phyloP scores from a whole-genome alignment of 2,329 filamentous ascomycete genomes.

The Xylariales sp. region DNA sequence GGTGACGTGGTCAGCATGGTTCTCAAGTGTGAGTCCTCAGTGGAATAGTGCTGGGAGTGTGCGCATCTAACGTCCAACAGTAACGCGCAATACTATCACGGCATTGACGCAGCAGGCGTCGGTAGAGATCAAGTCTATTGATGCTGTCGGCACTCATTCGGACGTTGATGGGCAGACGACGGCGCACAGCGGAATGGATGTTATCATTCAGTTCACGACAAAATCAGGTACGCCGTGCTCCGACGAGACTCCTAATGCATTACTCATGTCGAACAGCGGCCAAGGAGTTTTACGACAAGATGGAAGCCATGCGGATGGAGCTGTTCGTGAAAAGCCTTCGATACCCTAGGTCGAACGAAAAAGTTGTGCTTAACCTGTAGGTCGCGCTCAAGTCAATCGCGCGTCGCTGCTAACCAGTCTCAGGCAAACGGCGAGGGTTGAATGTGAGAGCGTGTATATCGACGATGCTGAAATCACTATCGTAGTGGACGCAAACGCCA shows the following conservation, averaged over 20 bases:
- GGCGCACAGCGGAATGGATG: constrained; percentile 17
- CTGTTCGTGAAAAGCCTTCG: constrained; percentile 36
- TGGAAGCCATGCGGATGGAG: constrained; percentile 39
- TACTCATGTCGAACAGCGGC: constrained; percentile 29
- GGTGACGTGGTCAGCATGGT: constrained; percentile 28
- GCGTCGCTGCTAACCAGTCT: background rate
- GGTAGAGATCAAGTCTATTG: constrained; percentile 25
- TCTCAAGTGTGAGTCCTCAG: constrained; percentile 30
- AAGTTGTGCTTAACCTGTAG: constrained; percentile 31
- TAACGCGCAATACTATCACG: constrained; percentile 21
- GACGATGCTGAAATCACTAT: constrained; percentile 42
- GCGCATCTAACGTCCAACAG: constrained; percentile 3
- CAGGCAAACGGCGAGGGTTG: constrained; percentile 41
- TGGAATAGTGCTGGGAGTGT: background rate
- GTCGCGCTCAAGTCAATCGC: background rate
- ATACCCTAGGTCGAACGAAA: constrained; percentile 35
- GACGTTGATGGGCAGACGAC: constrained; percentile 22
- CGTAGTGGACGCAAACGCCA: constrained; percentile 31
- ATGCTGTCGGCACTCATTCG: constrained; percentile 21
- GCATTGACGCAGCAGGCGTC: constrained; percentile 17
- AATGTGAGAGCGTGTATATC: constrained; percentile 42
- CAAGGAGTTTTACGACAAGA: constrained; percentile 29
- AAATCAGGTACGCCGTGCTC: constrained; percentile 25
- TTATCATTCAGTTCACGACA: constrained; percentile 40
- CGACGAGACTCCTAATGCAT: background rate